These are phyloP conservation scores for Antitrichia curtipendula DNA, from an alignment of 225 moss, liverwort and hornwort genomes.

Conservation along the genomic window DNA sequence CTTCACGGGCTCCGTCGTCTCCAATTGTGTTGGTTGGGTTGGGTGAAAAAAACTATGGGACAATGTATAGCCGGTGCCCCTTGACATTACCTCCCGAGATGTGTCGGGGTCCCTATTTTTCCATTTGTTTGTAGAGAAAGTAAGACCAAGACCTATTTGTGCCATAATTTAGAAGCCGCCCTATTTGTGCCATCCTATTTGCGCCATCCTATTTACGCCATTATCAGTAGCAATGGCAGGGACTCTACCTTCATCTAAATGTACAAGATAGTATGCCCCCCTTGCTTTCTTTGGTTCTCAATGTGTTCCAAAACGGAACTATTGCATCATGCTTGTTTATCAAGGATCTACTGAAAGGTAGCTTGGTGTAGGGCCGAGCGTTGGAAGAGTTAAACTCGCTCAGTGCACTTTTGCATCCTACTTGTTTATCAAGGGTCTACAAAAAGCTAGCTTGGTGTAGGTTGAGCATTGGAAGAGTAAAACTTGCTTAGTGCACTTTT, in stretches of 20 bases:
- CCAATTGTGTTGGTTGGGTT: no score
- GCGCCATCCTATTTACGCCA: neutral
- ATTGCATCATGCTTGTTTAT: neutral
- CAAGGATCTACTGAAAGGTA: neutral
- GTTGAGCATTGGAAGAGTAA: no score
- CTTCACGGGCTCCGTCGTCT: no score
- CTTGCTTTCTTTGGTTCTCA: neutral
- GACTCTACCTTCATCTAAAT: neutral
- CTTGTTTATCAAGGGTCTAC: no score
- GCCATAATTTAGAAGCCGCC: neutral
- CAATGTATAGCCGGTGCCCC: neutral
- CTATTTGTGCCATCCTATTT: no score
- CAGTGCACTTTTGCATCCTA: no score
- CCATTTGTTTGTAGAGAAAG: fast-evolving
- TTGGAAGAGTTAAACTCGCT: no score
- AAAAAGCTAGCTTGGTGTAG: no score
- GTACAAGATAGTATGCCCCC: neutral
- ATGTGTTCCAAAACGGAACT: no score
- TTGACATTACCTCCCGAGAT: neutral
- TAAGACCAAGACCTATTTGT: neutral
- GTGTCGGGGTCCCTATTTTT: neutral
- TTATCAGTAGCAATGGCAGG: neutral
- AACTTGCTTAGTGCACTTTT: no score
- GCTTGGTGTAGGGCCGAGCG: no score
- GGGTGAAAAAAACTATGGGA: neutral